Percentiles rank a stretch among this genome's conserved stretches.
Conservation (phyloP, 1,284 basidiomycete genomes). For the Ceratorhiza oryzae-sativae region DNA sequence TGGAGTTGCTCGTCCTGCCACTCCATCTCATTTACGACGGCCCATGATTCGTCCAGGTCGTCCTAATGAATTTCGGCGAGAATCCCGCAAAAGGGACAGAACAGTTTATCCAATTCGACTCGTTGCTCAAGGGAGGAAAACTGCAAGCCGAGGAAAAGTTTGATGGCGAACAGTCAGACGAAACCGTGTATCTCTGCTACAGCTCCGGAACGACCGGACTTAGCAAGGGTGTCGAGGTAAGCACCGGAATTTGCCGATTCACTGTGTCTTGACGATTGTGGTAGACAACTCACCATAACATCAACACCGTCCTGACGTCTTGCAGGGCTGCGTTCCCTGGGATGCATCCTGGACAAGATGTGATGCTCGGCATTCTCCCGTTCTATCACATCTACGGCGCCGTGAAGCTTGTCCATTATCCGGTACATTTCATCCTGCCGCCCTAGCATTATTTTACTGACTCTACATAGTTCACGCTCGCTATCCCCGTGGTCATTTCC, state of each 20-base stretch:
- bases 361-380: slow-evolving; percentile 65
- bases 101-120: slow-evolving; percentile 52
- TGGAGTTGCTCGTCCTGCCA: slow-evolving; percentile 47
- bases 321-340: slow-evolving; percentile 54
- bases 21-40: not conserved
- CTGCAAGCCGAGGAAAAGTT: slow-evolving; percentile 60
- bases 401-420: slow-evolving; percentile 40
- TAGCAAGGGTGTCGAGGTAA: slow-evolving; percentile 59
- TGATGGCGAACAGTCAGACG: slow-evolving; percentile 56
- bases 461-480: slow-evolving; percentile 60
- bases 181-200: slow-evolving; percentile 71
- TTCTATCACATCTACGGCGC: slow-evolving; percentile 68
- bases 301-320: slow-evolving; percentile 61
- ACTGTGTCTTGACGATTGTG: not conserved
- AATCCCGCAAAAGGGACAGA: slow-evolving; percentile 24
- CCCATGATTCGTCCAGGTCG: slow-evolving; percentile 6
- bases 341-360: slow-evolving; percentile 54
- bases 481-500: slow-evolving; percentile 70
- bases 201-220: slow-evolving; percentile 70
- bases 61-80: slow-evolving; percentile 35
- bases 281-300: slow-evolving; percentile 71
- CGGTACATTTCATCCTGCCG: not conserved
- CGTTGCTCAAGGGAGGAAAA: slow-evolving; percentile 55
- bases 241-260: slow-evolving; percentile 13
- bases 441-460: not conserved